phyloP scores from a whole-genome alignment of 257 asterid species.

The Solanum etuberosum region DNA sequence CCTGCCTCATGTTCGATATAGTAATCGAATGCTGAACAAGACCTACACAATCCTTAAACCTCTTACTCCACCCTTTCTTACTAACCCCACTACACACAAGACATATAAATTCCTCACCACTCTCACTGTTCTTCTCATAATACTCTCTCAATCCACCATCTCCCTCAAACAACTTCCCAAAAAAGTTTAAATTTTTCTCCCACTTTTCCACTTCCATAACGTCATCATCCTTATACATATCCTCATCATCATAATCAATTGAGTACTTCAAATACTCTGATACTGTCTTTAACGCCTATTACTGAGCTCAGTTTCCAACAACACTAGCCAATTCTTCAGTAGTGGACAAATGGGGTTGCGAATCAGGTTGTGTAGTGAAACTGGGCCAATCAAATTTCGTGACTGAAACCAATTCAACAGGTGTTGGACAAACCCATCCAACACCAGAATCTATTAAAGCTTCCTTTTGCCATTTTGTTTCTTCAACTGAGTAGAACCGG shows the following conservation, averaged over 20 bases:
- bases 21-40: slow-evolving; percentile 57
- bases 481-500: neutral
- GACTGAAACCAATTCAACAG: no score
- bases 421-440: neutral
- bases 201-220: neutral
- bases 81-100: slow-evolving; percentile 60
- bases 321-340: neutral
- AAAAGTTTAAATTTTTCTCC: neutral
- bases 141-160: neutral
- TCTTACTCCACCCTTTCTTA: slow-evolving; percentile 30
- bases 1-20: slow-evolving; percentile 27
- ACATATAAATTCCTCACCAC: slow-evolving; percentile 44
- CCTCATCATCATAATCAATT: neutral
- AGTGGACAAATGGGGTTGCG: neutral
- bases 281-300: neutral
- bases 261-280: neutral
- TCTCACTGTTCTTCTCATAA: neutral
- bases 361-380: neutral
- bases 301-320: neutral
- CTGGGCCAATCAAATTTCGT: neutral
- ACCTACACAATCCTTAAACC: slow-evolving; percentile 53
- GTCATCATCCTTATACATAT: neutral
- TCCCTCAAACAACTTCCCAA: neutral
- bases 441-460: neutral
- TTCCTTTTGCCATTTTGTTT: neutral